Conservation (phyloP, 2,329 filamentous ascomycete genomes). For the Botrytis hyacinthi region DNA sequence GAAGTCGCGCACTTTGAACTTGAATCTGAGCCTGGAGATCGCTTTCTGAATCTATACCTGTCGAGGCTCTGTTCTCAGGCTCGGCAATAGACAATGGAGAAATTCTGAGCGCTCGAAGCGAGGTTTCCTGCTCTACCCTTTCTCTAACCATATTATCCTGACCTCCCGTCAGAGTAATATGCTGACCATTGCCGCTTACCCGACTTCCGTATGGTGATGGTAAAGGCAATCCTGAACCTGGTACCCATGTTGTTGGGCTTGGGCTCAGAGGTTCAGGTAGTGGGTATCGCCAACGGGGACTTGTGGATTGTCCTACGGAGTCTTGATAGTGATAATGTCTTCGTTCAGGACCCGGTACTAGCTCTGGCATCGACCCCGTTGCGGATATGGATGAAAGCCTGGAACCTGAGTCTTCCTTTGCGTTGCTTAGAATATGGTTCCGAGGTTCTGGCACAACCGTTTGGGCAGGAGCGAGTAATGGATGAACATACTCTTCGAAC, state of each 20-base stretch:
- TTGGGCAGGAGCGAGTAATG: neutral
- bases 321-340: neutral
- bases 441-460: neutral
- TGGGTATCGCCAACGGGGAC: neutral
- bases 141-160: neutral
- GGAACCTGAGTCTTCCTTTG: neutral
- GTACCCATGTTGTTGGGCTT: neutral
- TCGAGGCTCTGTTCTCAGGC: neutral
- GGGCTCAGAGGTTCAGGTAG: too few relatives aligned
- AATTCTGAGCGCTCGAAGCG: neutral
- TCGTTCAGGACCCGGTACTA: neutral
- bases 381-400: neutral
- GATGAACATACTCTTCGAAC: neutral
- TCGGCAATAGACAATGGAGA: rapidly evolving
- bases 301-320: neutral
- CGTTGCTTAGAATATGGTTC: neutral
- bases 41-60: neutral
- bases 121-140: neutral
- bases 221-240: neutral
- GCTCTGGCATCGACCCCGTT: neutral
- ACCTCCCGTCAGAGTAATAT: neutral
- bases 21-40: neutral
- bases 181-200: neutral
- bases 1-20: neutral
- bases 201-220: neutral